These are phyloP conservation scores for Tetrapisispora nanseiensis DNA, from an alignment of 805 yeast species.

Conservation along the genomic window DNA sequence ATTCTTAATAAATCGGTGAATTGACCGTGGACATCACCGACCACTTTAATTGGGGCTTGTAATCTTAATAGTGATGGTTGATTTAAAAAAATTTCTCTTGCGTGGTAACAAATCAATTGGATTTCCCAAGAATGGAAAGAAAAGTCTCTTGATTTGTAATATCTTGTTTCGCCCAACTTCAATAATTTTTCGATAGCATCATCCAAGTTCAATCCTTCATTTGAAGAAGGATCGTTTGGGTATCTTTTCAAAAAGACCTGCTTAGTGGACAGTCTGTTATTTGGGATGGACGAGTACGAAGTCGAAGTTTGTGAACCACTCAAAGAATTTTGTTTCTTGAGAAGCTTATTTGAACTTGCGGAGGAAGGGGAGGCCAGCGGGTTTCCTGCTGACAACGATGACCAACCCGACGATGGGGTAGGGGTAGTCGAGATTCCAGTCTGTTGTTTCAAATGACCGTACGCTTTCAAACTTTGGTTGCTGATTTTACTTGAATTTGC, in stretches of 20 bases:
- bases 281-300: conserved; percentile 12
- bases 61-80: conserved; percentile 59
- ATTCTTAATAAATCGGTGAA: conserved; percentile 83
- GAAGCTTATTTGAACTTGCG: not conserved
- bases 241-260: conserved; percentile 22
- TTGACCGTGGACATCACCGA: conserved; percentile 95
- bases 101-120: conserved; percentile 45
- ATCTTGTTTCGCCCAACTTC: conserved; percentile 38
- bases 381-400: not conserved
- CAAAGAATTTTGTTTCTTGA: not conserved
- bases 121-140: conserved; percentile 45
- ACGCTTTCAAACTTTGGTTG: not conserved
- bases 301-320: conserved; percentile 1
- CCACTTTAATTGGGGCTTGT: conserved; percentile 73
- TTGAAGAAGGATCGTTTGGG: conserved; percentile 22
- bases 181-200: conserved; percentile 51
- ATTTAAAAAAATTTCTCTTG: conserved; percentile 48
- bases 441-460: not conserved
- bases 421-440: not conserved
- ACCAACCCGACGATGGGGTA: not conserved
- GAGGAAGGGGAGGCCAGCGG: conserved; percentile 1
- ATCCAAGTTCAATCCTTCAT: conserved; percentile 42
- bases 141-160: conserved; percentile 32
- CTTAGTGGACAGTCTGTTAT: conserved; percentile 8
- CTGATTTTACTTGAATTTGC: not conserved